Evolutionary conservation across 169 alveolate genomes (phyloP), one percentile per base, ranked within the genome.

Genomic region (Cryptosporidium canis): DNA sequence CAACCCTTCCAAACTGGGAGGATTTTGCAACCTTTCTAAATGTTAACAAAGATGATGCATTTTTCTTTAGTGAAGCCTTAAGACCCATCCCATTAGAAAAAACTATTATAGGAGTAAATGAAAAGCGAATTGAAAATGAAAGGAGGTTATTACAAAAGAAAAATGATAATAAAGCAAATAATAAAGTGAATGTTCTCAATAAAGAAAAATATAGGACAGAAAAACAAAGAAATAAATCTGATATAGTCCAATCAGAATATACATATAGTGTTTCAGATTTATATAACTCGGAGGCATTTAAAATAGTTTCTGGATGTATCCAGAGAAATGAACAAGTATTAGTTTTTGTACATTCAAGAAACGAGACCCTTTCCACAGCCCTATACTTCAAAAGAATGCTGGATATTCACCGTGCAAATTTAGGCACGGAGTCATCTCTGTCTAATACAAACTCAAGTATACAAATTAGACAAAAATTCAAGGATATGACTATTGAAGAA

Each of bases 1-100:
- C 99, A 2, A 99, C 99, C 0, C 92, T 99, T 66, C 99, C 99
- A 33, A 99, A 99, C 93, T 98, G 97, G 93, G 95, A 94, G 63
- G 99, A 99, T 92, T 99, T 99, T 31, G 99, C 99, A 6, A 93
- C 95, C 41, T 98, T 98, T 85, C 92, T 99, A 55, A 94, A 98
- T 70, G 99, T 98, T 1, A 83, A 94, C n/a, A 95, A 95, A 45
- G 92, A 92, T 70, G 99, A 99, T 9, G 94, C 98, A 37, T 98
- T 96, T 92, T 96, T 95, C 90, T 99, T 99, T 91, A 99, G 98
- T 83, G 91, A 94, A 56, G 94, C 98, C 31, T 98, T 95, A 91
- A 92, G 99, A 18, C 99, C 99, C 16, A 99, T 97, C 27, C 99
- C 99, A 12, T 92, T 99, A 87, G 97, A 97, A 68, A 97, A 98